A percentile compares a stretch with the other conserved stretches of the same genome.
These are phyloP conservation scores for Cotoneaster glaucophyllus DNA, from an alignment of 306 rosid genomes.

Conservation along the genomic window DNA sequence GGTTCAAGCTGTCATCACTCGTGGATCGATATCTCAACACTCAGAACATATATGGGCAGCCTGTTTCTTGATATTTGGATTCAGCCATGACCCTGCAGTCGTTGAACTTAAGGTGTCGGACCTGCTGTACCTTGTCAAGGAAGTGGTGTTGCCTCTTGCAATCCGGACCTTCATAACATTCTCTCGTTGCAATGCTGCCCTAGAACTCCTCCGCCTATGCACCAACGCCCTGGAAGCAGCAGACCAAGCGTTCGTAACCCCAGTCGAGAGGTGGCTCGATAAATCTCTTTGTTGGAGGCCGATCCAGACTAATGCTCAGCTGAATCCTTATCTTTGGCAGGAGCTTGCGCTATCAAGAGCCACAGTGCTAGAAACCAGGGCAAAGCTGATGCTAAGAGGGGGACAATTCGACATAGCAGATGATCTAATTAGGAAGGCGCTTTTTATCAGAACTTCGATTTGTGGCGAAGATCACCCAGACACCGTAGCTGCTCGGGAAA, in stretches of 20 bases:
- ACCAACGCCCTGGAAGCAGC: constrained; percentile 78
- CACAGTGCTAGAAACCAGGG: constrained; percentile 72
- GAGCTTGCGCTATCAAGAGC: constrained; percentile 77
- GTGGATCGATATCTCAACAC: constrained; percentile 45
- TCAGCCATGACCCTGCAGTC: constrained; percentile 60
- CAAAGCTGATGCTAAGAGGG: constrained; percentile 85
- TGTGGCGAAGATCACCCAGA: constrained; percentile 84
- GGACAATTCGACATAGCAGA: constrained; percentile 76
- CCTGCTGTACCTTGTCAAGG: constrained; percentile 52
- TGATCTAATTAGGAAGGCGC: constrained; percentile 72
- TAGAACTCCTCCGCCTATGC: constrained; percentile 75
- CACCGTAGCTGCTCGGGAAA: constrained; percentile 70
- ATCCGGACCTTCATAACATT: constrained; percentile 65
- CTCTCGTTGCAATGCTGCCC: constrained; percentile 69
- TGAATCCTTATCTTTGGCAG: constrained; percentile 88
- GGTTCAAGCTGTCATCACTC: constrained; percentile 60
- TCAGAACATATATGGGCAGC: constrained; percentile 80
- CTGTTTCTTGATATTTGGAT: constrained; percentile 70
- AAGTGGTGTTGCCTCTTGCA: constrained; percentile 67
- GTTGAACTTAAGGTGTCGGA: constrained; percentile 72
- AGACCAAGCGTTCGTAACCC: constrained; percentile 71
- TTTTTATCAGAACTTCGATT: constrained; percentile 75
- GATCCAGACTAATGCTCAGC: constrained; percentile 69
- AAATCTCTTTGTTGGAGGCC: constrained; percentile 81
- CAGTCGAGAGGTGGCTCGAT: constrained; percentile 76